Percentiles rank a stretch among this genome's conserved stretches.
Conservation (phyloP, 2,329 filamentous ascomycete genomes). For the Monosporascus sp. region DNA sequence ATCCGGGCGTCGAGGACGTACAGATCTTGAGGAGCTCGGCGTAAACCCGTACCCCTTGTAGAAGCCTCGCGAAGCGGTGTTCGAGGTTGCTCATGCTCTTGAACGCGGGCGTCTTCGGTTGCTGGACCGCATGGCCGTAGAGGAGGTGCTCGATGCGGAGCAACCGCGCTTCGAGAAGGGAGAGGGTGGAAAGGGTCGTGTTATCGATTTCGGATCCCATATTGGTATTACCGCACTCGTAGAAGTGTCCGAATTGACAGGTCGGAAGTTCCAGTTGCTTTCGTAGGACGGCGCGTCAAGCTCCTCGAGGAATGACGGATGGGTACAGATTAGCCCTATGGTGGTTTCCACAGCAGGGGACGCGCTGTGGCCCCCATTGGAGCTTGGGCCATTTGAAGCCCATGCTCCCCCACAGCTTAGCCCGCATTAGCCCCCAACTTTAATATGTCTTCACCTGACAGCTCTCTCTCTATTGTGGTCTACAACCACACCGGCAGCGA, state of each 20-base stretch:
- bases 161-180: constrained; percentile 54
- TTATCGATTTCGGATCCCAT: constrained; percentile 38
- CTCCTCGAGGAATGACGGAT: too few relatives aligned
- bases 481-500: too few relatives aligned
- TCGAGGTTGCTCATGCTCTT: constrained; percentile 47
- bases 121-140: constrained; percentile 38
- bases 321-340: background rate
- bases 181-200: constrained; percentile 50
- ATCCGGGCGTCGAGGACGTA: constrained; percentile 28
- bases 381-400: background rate
- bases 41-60: constrained; percentile 50
- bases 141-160: constrained; percentile 55
- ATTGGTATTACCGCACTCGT: background rate
- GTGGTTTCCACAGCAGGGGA: background rate
- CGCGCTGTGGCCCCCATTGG: background rate
- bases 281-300: background rate
- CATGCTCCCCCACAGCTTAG: background rate
- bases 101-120: constrained; percentile 35
- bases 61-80: constrained; percentile 44
- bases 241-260: background rate
- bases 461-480: too few relatives aligned
- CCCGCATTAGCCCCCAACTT: background rate
- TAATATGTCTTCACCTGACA: background rate
- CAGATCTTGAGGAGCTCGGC: constrained; percentile 56
- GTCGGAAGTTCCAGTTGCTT: background rate